phyloP scores from a whole-genome alignment of 495 filamentous ascomycete genomes.

The Lophiotrema nucula region DNA sequence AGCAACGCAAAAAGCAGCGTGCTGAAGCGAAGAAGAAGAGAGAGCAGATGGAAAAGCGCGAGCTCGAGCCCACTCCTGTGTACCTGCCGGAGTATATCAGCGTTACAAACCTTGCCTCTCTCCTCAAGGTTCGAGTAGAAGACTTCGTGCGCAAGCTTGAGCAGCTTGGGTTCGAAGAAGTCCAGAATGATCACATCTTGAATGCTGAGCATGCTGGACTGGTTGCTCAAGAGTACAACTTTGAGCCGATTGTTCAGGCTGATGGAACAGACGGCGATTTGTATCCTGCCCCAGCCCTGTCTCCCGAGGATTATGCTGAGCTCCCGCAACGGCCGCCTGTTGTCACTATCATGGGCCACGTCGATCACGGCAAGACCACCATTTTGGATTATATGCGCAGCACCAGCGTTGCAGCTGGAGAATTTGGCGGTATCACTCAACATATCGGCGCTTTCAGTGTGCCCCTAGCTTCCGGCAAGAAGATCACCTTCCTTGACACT shows the following conservation, averaged over 20 bases:
- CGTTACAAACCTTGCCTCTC: slow-evolving; percentile 76
- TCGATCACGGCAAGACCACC: slow-evolving; percentile 98
- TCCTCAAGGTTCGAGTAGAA: slow-evolving; percentile 68
- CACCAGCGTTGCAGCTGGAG: slow-evolving; percentile 81
- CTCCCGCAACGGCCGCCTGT: slow-evolving; percentile 82
- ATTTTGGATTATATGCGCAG: slow-evolving; percentile 92
- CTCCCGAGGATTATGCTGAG: slow-evolving; percentile 65
- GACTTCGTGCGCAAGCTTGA: slow-evolving; percentile 73
- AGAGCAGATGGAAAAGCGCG: slow-evolving; percentile 36
- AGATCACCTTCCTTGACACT: slow-evolving; percentile 95
- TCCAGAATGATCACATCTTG: slow-evolving; percentile 75
- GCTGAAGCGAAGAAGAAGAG: slow-evolving; percentile 50
- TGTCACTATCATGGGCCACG: slow-evolving; percentile 99
- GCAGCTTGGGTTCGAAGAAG: slow-evolving; percentile 79
- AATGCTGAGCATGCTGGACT: slow-evolving; percentile 87
- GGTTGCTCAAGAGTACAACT: slow-evolving; percentile 90
- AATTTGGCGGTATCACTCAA: slow-evolving; percentile 97
- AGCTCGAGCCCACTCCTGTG: slow-evolving; percentile 59
- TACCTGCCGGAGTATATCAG: slow-evolving; percentile 88
- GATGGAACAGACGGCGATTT: slow-evolving; percentile 65
- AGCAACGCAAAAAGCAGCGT: slow-evolving; percentile 45
- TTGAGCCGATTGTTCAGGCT: slow-evolving; percentile 78
- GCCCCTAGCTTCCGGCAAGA: slow-evolving; percentile 75
- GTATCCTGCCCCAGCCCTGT: slow-evolving; percentile 55
- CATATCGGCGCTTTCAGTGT: slow-evolving; percentile 99